A percentile compares a stretch with the other conserved stretches of the same genome.
Evolutionary conservation across 306 rosid genomes (phyloP).

Genomic region (Sesbania bispinosa): DNA sequence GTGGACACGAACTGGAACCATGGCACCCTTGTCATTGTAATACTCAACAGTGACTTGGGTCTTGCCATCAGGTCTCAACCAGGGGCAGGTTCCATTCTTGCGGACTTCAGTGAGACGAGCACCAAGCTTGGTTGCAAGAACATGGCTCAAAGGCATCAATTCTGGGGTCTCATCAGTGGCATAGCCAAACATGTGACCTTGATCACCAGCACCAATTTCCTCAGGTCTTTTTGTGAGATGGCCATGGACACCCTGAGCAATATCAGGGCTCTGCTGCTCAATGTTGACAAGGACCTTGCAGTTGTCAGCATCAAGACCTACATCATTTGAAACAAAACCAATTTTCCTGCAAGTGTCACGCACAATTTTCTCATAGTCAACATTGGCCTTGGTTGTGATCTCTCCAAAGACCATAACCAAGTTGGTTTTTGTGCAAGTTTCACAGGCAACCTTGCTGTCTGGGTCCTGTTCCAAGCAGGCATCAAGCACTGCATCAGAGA

Average conservation of each 20-base stretch:
- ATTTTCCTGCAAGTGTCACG: constrained; percentile 65
- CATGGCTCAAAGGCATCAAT: constrained; percentile 76
- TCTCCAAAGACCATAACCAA: constrained; percentile 83
- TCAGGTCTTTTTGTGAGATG: constrained; percentile 61
- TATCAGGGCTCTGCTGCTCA: constrained; percentile 80
- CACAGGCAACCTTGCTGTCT: constrained; percentile 80
- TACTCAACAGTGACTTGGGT: constrained; percentile 90
- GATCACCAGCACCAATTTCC: constrained; percentile 78
- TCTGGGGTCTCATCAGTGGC: constrained; percentile 81
- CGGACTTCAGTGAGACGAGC: constrained; percentile 70
- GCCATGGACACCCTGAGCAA: constrained; percentile 77
- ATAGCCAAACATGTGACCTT: constrained; percentile 78
- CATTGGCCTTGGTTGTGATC: constrained; percentile 72
- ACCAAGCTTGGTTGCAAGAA: constrained; percentile 76
- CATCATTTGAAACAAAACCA: constrained; percentile 62
- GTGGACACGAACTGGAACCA: constrained; percentile 80
- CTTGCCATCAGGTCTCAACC: constrained; percentile 91
- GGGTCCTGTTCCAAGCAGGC: constrained; percentile 71
- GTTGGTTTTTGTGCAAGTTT: constrained; percentile 81
- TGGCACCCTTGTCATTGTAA: constrained; percentile 79
- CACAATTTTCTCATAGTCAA: constrained; percentile 74
- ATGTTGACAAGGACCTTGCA: constrained; percentile 78
- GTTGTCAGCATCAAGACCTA: constrained; percentile 74
- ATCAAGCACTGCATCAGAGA: constrained; percentile 74
- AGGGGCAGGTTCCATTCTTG: constrained; percentile 75